Conservation (phyloP, 192 early-diverging fungal species). For the Chytriomyces sp. region DNA sequence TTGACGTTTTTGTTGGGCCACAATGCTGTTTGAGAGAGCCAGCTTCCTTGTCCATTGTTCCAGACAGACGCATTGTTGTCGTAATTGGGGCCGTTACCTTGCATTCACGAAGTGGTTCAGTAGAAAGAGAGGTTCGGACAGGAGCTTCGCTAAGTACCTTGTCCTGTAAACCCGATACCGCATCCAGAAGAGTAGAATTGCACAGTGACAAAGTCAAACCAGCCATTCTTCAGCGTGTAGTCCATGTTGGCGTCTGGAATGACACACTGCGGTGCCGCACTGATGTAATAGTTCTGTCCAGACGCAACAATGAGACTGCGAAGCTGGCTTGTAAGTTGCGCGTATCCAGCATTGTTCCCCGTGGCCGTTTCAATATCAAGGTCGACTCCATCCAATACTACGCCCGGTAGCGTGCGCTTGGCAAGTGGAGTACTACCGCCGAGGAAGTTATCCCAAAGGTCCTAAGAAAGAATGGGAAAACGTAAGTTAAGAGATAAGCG, state of each 20-base stretch:
- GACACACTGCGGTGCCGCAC: slow-evolving; percentile 64
- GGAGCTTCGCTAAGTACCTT: no score
- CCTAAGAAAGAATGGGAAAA: no score
- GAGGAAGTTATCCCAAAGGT: slow-evolving; percentile 63
- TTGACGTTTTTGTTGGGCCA: slow-evolving; percentile 21
- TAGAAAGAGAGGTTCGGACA: no score
- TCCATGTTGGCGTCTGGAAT: slow-evolving; percentile 61
- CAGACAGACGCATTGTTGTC: not conserved
- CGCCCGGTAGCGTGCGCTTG: slow-evolving; percentile 59
- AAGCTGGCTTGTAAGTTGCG: slow-evolving; percentile 50
- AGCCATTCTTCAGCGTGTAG: slow-evolving; percentile 58
- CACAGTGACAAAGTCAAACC: slow-evolving; percentile 68
- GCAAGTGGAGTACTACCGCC: slow-evolving; percentile 53
- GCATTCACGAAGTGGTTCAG: no score
- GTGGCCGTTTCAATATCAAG: slow-evolving; percentile 53
- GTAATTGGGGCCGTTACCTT: slow-evolving; percentile 2
- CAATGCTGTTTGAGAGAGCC: slow-evolving; percentile 1
- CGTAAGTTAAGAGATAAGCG: no score
- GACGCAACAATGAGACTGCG: slow-evolving; percentile 46
- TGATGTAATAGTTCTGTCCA: slow-evolving; percentile 58
- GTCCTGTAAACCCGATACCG: slow-evolving; percentile 3
- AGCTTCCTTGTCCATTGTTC: not conserved
- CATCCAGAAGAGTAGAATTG: slow-evolving; percentile 55
- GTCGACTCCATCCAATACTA: slow-evolving; percentile 64
- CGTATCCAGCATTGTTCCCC: slow-evolving; percentile 51